These are phyloP conservation scores for Geosiphon pyriformis DNA, from an alignment of 192 early-diverging fungal genomes.

Conservation along the genomic window DNA sequence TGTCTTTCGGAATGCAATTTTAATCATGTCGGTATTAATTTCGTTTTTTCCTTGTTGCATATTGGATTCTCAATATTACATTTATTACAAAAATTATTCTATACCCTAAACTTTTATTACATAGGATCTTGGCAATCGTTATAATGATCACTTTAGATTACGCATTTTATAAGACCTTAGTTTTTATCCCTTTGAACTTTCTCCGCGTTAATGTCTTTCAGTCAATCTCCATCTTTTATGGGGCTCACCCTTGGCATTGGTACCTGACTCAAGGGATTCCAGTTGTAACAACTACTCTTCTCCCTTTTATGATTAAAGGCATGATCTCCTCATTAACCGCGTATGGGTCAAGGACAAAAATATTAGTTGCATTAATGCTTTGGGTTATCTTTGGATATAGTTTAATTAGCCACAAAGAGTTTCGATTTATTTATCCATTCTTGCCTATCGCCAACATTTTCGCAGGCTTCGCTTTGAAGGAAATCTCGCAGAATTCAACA, in stretches of 20 bases:
- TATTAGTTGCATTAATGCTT: slow-evolving; percentile 35
- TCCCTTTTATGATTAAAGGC: slow-evolving; percentile 63
- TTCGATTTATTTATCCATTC: slow-evolving; percentile 87
- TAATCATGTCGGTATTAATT: slow-evolving; percentile 40
- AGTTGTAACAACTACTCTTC: slow-evolving; percentile 64
- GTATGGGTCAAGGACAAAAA: slow-evolving; percentile 17
- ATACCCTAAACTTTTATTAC: not conserved
- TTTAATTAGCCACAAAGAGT: slow-evolving; percentile 86
- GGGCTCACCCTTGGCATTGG: slow-evolving; percentile 87
- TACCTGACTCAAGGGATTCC: slow-evolving; percentile 82
- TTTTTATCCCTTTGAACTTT: slow-evolving; percentile 75
- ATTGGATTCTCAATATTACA: not conserved
- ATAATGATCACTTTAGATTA: slow-evolving; percentile 57
- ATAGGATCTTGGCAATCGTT: slow-evolving; percentile 41
- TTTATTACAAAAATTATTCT: not conserved
- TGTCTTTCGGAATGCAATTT: slow-evolving; percentile 29
- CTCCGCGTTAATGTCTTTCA: slow-evolving; percentile 75
- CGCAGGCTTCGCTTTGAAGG: slow-evolving; percentile 34
- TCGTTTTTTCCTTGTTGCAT: not conserved
- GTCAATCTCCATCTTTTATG: slow-evolving; percentile 84
- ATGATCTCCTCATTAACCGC: slow-evolving; percentile 29
- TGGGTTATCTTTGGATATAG: slow-evolving; percentile 64
- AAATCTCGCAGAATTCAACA: slow-evolving; percentile 21
- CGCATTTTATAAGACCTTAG: slow-evolving; percentile 58
- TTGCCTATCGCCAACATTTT: slow-evolving; percentile 62